These are phyloP conservation scores for Haematococcus lacustris DNA, from an alignment of 139 green algal genomes.

Conservation along the genomic window DNA sequence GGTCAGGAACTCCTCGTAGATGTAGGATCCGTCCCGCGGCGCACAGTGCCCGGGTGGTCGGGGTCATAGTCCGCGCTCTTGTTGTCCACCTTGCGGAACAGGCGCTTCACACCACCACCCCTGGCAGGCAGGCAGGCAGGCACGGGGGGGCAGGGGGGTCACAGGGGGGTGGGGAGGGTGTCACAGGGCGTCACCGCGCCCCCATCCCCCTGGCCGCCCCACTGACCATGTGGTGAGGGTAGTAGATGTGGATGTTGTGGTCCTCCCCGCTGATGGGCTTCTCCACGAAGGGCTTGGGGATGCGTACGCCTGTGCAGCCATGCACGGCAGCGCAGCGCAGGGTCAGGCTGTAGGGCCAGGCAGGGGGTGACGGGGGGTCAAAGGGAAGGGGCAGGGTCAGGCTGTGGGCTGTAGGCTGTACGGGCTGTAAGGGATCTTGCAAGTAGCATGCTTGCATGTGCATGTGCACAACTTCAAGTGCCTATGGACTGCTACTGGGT, in stretches of 20 bases:
- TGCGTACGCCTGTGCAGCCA: conserved; percentile 27
- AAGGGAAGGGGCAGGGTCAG: not conserved
- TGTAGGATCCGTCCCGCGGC: conserved; percentile 86
- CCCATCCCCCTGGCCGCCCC: too few species aligned
- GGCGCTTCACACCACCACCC: conserved; percentile 92
- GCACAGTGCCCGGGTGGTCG: conserved; percentile 70
- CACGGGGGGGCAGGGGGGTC: too few species aligned
- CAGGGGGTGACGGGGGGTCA: not conserved
- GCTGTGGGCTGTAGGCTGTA: not conserved
- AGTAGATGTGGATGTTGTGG: conserved; percentile 98
- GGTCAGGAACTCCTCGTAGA: conserved; percentile 96
- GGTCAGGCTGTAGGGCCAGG: not conserved
- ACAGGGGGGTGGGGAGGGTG: too few species aligned
- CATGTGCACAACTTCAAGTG: too few species aligned
- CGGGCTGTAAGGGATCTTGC: too few species aligned
- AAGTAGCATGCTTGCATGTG: too few species aligned
- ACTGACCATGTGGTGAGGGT: too few species aligned
- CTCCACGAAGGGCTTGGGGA: conserved; percentile 98
- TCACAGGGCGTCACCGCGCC: too few species aligned
- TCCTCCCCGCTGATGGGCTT: conserved; percentile 90
- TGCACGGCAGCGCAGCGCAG: not conserved
- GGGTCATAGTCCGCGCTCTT: conserved; percentile 75
- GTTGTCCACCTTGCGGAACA: conserved; percentile 95
- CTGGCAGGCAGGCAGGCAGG: too few species aligned
- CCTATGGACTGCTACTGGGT: too few species aligned